Evolutionary conservation across 192 early-diverging fungal genomes (phyloP).

Genomic region (Coemansia sp.): DNA sequence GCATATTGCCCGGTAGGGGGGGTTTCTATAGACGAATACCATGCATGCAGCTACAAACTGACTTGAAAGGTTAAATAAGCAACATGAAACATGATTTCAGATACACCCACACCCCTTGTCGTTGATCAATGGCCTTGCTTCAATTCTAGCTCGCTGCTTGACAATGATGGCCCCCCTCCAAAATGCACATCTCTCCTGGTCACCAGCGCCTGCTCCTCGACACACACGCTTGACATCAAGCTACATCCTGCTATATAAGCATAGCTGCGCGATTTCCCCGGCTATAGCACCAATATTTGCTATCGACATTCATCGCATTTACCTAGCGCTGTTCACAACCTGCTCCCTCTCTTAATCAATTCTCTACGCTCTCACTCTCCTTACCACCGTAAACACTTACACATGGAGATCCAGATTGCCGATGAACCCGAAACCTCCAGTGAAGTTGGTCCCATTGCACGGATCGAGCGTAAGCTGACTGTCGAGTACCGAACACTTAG

Average conservation of each 20-base stretch:
- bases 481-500: slow-evolving; percentile 16
- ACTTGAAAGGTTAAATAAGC: neutral
- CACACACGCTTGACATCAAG: neutral
- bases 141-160: neutral
- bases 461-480: slow-evolving; percentile 12
- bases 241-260: neutral
- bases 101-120: neutral
- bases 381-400: neutral
- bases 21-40: neutral
- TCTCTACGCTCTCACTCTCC: neutral
- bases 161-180: neutral
- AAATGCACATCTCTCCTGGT: neutral
- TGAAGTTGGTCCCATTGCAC: neutral
- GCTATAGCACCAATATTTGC: neutral
- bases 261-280: neutral
- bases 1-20: neutral
- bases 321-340: neutral
- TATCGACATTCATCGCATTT: neutral
- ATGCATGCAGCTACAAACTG: neutral
- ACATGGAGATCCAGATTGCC: slow-evolving; percentile 1
- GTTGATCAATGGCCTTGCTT: neutral
- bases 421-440: neutral
- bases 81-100: neutral
- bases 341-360: neutral
- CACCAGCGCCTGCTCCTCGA: neutral